Percentiles rank a stretch among this genome's conserved stretches.
phyloP scores from a whole-genome alignment of 2,329 filamentous ascomycete species.

The Pseudocercospora eumusae region DNA sequence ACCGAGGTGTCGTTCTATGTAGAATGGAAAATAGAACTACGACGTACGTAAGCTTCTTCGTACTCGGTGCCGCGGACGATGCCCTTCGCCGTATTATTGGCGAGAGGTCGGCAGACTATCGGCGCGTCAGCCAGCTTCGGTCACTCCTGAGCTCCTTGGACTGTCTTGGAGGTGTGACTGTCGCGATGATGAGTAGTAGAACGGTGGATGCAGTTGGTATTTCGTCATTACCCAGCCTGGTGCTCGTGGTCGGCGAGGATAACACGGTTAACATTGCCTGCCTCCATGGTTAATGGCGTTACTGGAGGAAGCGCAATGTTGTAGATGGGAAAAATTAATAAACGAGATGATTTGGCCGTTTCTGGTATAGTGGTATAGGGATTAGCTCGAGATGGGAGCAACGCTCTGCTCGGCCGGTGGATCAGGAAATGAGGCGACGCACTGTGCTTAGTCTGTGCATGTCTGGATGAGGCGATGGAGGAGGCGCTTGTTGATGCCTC shows the following conservation, averaged over 20 bases:
- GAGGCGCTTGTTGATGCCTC: not conserved
- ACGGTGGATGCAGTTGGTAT: not conserved
- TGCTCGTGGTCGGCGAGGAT: slow-evolving; percentile 7
- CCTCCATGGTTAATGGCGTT: not conserved
- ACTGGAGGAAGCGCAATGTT: slow-evolving; percentile 1
- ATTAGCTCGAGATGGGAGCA: slow-evolving; percentile 6
- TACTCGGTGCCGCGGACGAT: slow-evolving; percentile 10
- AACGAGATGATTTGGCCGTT: slow-evolving; percentile 5
- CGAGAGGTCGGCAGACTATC: slow-evolving; percentile 10
- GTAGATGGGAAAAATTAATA: not conserved
- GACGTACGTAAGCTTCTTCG: slow-evolving; percentile 6
- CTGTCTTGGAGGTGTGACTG: not conserved
- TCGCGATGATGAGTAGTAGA: not conserved
- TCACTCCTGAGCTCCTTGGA: slow-evolving; percentile 4
- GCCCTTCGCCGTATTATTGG: slow-evolving; percentile 7
- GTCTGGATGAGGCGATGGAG: not conserved
- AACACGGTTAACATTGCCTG: not conserved
- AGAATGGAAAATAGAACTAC: slow-evolving; percentile 7
- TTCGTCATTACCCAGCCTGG: not conserved
- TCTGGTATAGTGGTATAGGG: not conserved
- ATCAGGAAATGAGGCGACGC: slow-evolving; percentile 3
- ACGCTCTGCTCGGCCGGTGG: slow-evolving; percentile 1
- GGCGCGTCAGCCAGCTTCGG: slow-evolving; percentile 3
- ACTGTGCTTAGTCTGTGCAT: too few relatives aligned
- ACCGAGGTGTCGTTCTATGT: slow-evolving; percentile 4